A percentile compares a stretch with the other conserved stretches of the same genome.
Evolutionary conservation across 1,284 basidiomycete genomes (phyloP).

Genomic region (Boletus semigastroideus): DNA sequence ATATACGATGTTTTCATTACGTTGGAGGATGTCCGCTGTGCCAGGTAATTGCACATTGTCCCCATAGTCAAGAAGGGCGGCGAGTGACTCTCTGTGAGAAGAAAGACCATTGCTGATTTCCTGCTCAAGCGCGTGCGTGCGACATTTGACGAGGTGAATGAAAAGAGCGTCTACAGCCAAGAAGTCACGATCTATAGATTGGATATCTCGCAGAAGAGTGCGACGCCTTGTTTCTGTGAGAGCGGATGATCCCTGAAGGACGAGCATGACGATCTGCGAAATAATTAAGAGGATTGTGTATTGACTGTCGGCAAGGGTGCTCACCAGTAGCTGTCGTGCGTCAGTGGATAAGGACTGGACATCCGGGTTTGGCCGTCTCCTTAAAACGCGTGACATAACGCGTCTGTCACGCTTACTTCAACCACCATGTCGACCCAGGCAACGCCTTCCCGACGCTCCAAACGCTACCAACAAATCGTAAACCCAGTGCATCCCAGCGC

Average conservation of each 20-base stretch:
- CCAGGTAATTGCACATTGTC: slow-evolving; percentile 62
- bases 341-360: not conserved
- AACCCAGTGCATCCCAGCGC: slow-evolving; percentile 36
- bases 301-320: not conserved
- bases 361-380: not conserved
- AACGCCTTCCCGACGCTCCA: slow-evolving; percentile 46
- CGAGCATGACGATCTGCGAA: slow-evolving; percentile 50
- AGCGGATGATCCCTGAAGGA: slow-evolving; percentile 71
- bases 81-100: slow-evolving; percentile 54
- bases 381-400: slow-evolving; percentile 27
- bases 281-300: not conserved
- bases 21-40: slow-evolving; percentile 44
- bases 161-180: slow-evolving; percentile 80
- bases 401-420: slow-evolving; percentile 16
- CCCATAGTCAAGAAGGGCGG: slow-evolving; percentile 85
- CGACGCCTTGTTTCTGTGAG: slow-evolving; percentile 72
- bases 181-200: slow-evolving; percentile 53
- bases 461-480: slow-evolving; percentile 51
- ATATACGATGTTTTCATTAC: slow-evolving; percentile 54
- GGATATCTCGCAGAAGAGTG: slow-evolving; percentile 66
- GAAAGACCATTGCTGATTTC: slow-evolving; percentile 51
- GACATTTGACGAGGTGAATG: slow-evolving; percentile 81
- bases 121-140: slow-evolving; percentile 45
- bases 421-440: slow-evolving; percentile 22
- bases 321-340: slow-evolving; percentile 16